Evolutionary conservation across 225 moss, liverwort and hornwort species (phyloP).

Genomic region (Takakia lepidozioides): DNA sequence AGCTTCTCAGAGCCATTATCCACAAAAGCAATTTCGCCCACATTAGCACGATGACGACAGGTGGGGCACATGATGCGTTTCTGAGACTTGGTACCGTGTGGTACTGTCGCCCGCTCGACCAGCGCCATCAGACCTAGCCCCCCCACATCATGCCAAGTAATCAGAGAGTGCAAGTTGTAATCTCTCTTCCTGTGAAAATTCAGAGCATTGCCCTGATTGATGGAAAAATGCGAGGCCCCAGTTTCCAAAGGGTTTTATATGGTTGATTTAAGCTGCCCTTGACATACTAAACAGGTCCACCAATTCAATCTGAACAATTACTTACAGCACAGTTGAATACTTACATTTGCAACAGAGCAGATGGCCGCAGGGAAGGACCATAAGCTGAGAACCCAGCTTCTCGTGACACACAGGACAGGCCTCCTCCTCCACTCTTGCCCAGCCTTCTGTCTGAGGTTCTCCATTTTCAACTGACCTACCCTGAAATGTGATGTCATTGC

Average conservation of each 20-base stretch:
- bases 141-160: too few relatives aligned
- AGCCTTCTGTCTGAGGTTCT: slow-evolving; percentile 8
- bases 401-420: slow-evolving; percentile 81
- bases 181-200: too few relatives aligned
- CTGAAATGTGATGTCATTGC: slow-evolving; percentile 9
- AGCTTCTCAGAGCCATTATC: slow-evolving; percentile 54
- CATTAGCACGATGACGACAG: slow-evolving; percentile 66
- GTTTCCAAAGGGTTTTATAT: too few relatives aligned
- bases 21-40: slow-evolving; percentile 65
- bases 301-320: too few relatives aligned
- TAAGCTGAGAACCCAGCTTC: slow-evolving; percentile 69
- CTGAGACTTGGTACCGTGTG: slow-evolving; percentile 21
- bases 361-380: slow-evolving; percentile 98
- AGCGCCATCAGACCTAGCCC: slow-evolving; percentile 38
- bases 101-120: slow-evolving; percentile 35
- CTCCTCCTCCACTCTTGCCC: slow-evolving; percentile 40
- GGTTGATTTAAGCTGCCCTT: too few relatives aligned
- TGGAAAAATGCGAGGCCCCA: too few relatives aligned
- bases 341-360: slow-evolving; percentile 92
- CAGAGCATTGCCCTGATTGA: too few relatives aligned
- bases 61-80: slow-evolving; percentile 70
- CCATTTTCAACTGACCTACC: slow-evolving; percentile 25
- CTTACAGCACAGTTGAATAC: too few relatives aligned
- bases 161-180: too few relatives aligned
- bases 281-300: too few relatives aligned